Evolutionary conservation across 192 early-diverging fungal genomes (phyloP).

Genomic region (Coemansia reversa): DNA sequence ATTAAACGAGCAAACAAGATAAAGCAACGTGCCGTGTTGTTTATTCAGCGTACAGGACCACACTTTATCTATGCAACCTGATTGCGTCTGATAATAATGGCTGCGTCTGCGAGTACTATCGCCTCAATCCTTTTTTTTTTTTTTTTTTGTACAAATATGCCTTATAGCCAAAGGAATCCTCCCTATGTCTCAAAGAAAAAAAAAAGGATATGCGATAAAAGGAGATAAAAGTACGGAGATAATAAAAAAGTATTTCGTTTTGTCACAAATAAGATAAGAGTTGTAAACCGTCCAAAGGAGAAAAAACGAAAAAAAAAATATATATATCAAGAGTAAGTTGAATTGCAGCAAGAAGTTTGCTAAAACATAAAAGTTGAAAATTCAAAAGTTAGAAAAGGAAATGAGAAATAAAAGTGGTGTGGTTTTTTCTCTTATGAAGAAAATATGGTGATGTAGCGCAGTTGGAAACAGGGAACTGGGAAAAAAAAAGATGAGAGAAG

Average conservation of each 20-base stretch:
- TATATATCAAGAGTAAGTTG: background rate
- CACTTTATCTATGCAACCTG: background rate
- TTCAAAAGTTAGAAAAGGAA: background rate
- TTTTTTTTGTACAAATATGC: background rate
- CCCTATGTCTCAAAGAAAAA: constrained; percentile 2
- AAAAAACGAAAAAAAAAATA: background rate
- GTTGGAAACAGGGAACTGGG: background rate
- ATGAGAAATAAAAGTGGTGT: background rate
- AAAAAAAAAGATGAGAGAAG: constrained; percentile 4
- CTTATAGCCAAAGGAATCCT: background rate
- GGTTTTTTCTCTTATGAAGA: background rate
- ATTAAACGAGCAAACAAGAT: background rate
- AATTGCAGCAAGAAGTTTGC: background rate
- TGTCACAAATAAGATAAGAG: background rate
- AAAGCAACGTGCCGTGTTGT: background rate
- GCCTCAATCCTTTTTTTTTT: background rate
- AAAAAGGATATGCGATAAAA: constrained; percentile 10
- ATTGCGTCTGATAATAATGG: background rate
- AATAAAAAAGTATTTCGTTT: background rate
- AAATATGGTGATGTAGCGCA: background rate
- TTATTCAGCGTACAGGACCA: background rate
- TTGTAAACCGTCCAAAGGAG: background rate
- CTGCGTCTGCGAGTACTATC: background rate
- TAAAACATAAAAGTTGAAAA: background rate
- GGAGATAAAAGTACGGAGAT: background rate